Conservation (phyloP, 352 stramenopile genomes). For the Globisporangium perplexum region DNA sequence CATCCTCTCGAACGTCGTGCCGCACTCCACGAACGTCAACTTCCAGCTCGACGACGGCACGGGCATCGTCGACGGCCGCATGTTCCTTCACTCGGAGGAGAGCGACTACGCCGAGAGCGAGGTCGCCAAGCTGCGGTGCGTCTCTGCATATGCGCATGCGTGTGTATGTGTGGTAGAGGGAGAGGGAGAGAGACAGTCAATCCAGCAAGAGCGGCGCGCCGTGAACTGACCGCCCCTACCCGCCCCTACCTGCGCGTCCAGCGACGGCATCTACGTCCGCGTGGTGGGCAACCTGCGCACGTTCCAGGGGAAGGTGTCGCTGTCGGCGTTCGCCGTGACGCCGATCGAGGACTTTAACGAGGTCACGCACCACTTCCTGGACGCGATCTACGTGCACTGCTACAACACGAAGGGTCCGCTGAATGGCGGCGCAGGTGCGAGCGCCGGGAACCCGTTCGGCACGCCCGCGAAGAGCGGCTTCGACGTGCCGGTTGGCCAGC, state of each 20-base stretch:
- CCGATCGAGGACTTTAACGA: constrained; percentile 90
- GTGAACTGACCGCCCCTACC: not conserved
- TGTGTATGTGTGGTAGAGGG: not conserved
- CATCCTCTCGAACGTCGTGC: constrained; percentile 68
- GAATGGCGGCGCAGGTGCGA: constrained; percentile 17
- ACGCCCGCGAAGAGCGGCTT: constrained; percentile 35
- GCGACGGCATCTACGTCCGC: constrained; percentile 86
- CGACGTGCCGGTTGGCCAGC: constrained; percentile 15
- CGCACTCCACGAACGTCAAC: constrained; percentile 88
- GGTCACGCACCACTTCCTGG: constrained; percentile 94
- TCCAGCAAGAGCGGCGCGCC: too few relatives aligned
- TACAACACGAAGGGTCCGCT: constrained; percentile 68
- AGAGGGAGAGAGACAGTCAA: too few relatives aligned
- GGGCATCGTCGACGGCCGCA: constrained; percentile 87
- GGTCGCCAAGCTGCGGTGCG: constrained; percentile 42
- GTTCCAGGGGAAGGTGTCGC: constrained; percentile 85
- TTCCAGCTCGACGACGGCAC: constrained; percentile 95
- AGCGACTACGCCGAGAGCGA: constrained; percentile 62
- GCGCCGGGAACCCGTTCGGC: constrained; percentile 13
- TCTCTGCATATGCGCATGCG: constrained; percentile 1
- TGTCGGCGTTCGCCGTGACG: constrained; percentile 86
- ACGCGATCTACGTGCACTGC: constrained; percentile 91
- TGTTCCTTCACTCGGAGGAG: constrained; percentile 89
- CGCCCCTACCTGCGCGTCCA: constrained; percentile 4
- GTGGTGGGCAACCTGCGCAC: constrained; percentile 90